phyloP scores from a whole-genome alignment of 2,329 filamentous ascomycete genomes.

The Paramyrothecium sp. region DNA sequence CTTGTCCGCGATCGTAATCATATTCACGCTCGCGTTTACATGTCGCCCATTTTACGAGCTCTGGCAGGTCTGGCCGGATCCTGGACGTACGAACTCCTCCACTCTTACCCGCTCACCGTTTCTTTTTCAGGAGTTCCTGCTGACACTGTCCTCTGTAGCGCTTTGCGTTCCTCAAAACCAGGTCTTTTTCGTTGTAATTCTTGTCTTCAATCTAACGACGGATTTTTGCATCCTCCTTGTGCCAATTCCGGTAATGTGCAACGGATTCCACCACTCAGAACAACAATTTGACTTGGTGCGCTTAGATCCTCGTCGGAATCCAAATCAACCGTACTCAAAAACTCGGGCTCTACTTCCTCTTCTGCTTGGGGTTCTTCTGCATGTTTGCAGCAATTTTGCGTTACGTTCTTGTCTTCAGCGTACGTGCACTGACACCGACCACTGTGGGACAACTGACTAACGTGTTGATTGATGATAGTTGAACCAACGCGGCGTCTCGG shows the following conservation, averaged over 20 bases:
- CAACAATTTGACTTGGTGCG: fast-evolving
- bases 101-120: not conserved
- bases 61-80: conserved; percentile 35
- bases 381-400: conserved; percentile 26
- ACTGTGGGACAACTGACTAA: not conserved
- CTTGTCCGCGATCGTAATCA: conserved; percentile 20
- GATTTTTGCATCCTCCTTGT: conserved; percentile 32
- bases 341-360: conserved; percentile 27
- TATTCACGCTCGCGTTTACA: conserved; percentile 21
- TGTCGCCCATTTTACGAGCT: conserved; percentile 30
- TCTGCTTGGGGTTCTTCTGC: conserved; percentile 29
- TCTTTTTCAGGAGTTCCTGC: too few species aligned
- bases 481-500: conserved; percentile 16
- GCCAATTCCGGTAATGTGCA: conserved; percentile 25
- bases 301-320: conserved; percentile 22
- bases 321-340: conserved; percentile 25
- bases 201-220: conserved; percentile 30
- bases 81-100: conserved; percentile 26
- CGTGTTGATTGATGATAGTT: conserved; percentile 4
- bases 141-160: conserved; percentile 4
- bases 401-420: conserved; percentile 26
- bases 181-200: conserved; percentile 26
- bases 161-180: conserved; percentile 30
- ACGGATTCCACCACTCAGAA: fast-evolving
- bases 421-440: conserved; percentile 7